These are phyloP conservation scores for Cytospora leucostoma DNA, from an alignment of 2,329 filamentous ascomycete genomes.

Conservation along the genomic window DNA sequence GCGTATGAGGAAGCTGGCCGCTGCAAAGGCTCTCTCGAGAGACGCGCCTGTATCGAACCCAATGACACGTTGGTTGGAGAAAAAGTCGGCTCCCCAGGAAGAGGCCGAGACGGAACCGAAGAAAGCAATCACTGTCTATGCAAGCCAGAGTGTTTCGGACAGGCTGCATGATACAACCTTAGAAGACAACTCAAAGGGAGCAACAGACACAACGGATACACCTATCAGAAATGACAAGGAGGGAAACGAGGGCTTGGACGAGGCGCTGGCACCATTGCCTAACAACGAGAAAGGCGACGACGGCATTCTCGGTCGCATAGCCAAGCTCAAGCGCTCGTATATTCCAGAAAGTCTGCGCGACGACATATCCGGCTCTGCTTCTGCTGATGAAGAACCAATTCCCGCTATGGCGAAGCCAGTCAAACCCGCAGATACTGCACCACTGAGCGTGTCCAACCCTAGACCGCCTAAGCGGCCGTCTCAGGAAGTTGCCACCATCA, in stretches of 20 bases:
- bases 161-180: background rate
- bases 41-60: conserved; percentile 38
- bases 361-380: conserved; percentile 22
- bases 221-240: conserved; percentile 13
- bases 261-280: background rate
- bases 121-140: background rate
- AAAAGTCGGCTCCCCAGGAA: conserved; percentile 36
- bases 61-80: conserved; percentile 49
- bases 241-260: background rate
- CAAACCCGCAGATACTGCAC: conserved; percentile 33
- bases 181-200: conserved; percentile 19
- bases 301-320: conserved; percentile 15
- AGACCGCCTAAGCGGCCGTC: conserved; percentile 56
- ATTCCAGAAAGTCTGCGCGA: conserved; percentile 25
- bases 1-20: conserved; percentile 22
- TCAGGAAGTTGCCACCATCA: conserved; percentile 71
- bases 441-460: conserved; percentile 28
- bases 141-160: background rate
- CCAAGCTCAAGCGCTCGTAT: conserved; percentile 22
- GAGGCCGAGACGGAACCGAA: conserved; percentile 1
- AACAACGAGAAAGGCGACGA: conserved; percentile 1
- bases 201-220: background rate
- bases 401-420: conserved; percentile 39
- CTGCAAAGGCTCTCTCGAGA: conserved; percentile 24
- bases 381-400: conserved; percentile 35